Conservation (phyloP, 495 filamentous ascomycete species). For the Tuber indicum region DNA sequence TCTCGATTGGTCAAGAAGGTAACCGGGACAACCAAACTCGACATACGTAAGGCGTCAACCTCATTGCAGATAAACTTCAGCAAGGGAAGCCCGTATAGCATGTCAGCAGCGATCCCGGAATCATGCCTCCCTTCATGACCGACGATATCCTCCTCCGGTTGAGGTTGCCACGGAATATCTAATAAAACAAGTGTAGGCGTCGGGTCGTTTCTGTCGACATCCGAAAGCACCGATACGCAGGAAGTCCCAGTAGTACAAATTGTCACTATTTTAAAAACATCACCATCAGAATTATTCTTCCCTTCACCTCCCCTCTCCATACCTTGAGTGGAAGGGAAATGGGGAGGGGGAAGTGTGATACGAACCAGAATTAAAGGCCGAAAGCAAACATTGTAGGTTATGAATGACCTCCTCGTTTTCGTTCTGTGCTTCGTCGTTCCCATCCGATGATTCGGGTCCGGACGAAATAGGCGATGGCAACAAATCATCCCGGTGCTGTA, state of each 20-base stretch:
- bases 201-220: slow-evolving; percentile 58
- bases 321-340: background rate
- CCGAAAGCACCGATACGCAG: slow-evolving; percentile 62
- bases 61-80: slow-evolving; percentile 63
- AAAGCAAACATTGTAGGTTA: slow-evolving; percentile 50
- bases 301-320: background rate
- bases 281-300: slow-evolving; percentile 4
- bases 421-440: slow-evolving; percentile 41
- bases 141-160: slow-evolving; percentile 44
- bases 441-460: slow-evolving; percentile 27
- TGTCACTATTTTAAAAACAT: slow-evolving; percentile 53
- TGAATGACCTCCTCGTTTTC: slow-evolving; percentile 50
- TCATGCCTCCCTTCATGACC: slow-evolving; percentile 43
- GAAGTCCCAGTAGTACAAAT: slow-evolving; percentile 63
- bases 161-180: slow-evolving; percentile 58
- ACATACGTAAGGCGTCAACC: slow-evolving; percentile 61
- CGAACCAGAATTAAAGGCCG: slow-evolving; percentile 54
- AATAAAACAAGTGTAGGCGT: slow-evolving; percentile 71
- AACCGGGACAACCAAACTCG: slow-evolving; percentile 69
- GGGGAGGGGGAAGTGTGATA: slow-evolving; percentile 8
- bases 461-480: slow-evolving; percentile 26
- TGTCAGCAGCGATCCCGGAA: slow-evolving; percentile 44
- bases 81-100: slow-evolving; percentile 61
- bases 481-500: slow-evolving; percentile 37
- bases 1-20: slow-evolving; percentile 51